These are phyloP conservation scores for Graphilbum ipis-grandicollis DNA, from an alignment of 2,329 filamentous ascomycete species.

Conservation along the genomic window DNA sequence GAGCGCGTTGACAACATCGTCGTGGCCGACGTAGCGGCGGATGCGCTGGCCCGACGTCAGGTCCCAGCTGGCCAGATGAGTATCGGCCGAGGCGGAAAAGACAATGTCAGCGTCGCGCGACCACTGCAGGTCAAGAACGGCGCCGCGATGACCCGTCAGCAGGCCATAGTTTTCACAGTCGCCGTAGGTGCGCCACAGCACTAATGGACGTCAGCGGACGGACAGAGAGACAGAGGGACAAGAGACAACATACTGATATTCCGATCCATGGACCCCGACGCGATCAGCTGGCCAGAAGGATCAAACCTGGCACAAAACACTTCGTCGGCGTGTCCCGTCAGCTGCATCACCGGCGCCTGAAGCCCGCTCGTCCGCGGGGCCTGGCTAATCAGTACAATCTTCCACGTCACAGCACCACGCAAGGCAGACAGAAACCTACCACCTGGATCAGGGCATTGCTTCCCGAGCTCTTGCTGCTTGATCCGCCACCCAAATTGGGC, in stretches of 20 bases:
- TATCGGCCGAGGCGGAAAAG: slow-evolving; percentile 87
- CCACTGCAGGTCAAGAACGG: slow-evolving; percentile 87
- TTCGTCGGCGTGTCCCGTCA: slow-evolving; percentile 69
- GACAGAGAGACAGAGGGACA: neutral
- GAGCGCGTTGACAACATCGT: slow-evolving; percentile 86
- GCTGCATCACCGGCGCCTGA: slow-evolving; percentile 84
- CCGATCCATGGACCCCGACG: slow-evolving; percentile 89
- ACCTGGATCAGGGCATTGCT: slow-evolving; percentile 30
- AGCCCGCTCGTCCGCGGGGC: slow-evolving; percentile 64
- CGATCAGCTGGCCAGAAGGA: slow-evolving; percentile 71
- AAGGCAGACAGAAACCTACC: slow-evolving; percentile 19
- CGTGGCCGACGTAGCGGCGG: slow-evolving; percentile 80
- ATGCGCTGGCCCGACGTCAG: slow-evolving; percentile 82
- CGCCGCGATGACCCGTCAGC: slow-evolving; percentile 77
- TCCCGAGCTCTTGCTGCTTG: slow-evolving; percentile 23
- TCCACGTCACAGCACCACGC: neutral
- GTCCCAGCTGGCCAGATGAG: slow-evolving; percentile 88
- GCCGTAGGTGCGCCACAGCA: slow-evolving; percentile 87
- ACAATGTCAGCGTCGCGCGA: slow-evolving; percentile 82
- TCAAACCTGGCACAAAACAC: slow-evolving; percentile 86
- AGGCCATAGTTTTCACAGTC: slow-evolving; percentile 89
- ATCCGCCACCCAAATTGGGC: slow-evolving; percentile 48
- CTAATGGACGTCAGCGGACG: too few species aligned
- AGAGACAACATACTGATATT: slow-evolving; percentile 50
- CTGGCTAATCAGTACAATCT: slow-evolving; percentile 15